phyloP scores from a whole-genome alignment of 371 early-diverging fungal species.

The Mortierella sp. region DNA sequence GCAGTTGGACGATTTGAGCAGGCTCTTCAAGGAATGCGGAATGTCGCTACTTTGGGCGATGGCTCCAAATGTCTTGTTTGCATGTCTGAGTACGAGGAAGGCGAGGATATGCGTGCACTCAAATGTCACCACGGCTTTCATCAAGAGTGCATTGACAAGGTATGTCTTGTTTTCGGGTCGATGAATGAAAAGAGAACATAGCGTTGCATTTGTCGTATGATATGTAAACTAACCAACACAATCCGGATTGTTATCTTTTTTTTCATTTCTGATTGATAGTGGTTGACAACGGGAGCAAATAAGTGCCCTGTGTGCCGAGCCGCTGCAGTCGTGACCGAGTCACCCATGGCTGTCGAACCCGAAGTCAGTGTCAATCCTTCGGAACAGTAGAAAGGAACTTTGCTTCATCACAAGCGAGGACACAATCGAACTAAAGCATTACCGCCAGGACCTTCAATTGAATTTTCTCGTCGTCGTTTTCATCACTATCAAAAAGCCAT shows the following conservation, averaged over 20 bases:
- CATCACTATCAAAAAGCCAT: background rate
- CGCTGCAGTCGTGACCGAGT: slow-evolving; percentile 43
- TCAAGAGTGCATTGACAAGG: slow-evolving; percentile 83
- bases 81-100: slow-evolving; percentile 77
- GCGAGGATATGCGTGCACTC: slow-evolving; percentile 77
- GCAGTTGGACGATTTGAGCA: slow-evolving; percentile 59
- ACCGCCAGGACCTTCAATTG: background rate
- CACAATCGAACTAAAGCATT: background rate
- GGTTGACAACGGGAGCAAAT: slow-evolving; percentile 65
- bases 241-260: background rate
- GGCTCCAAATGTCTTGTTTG: slow-evolving; percentile 69
- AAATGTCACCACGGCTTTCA: slow-evolving; percentile 88
- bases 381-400: slow-evolving; percentile 12
- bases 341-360: slow-evolving; percentile 17
- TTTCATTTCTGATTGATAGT: slow-evolving; percentile 37
- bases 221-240: background rate
- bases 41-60: slow-evolving; percentile 53
- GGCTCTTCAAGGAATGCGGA: slow-evolving; percentile 49
- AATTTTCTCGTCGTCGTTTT: background rate
- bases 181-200: background rate
- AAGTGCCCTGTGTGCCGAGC: slow-evolving; percentile 64
- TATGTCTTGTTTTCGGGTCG: background rate
- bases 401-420: too few species aligned
- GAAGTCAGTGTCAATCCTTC: slow-evolving; percentile 20
- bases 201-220: background rate